Evolutionary conservation across 129 eudicot species (phyloP), one percentile per base, ranked within the genome.

Genomic region (Escallonia herrerae): DNA sequence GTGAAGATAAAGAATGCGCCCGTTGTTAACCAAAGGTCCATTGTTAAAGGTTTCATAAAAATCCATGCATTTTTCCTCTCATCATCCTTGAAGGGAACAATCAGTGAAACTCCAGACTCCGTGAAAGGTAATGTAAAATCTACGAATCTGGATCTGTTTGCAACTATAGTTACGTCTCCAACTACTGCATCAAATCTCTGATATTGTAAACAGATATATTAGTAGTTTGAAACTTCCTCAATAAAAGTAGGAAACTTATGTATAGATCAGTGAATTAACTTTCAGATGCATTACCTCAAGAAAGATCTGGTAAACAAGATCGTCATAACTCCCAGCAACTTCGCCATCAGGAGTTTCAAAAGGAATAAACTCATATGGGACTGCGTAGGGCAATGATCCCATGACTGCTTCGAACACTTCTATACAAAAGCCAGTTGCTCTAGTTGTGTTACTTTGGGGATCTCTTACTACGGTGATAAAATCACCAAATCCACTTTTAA

Each of bases 91-190:
- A 72, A 45, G 5, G 84, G 80, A 2, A 72, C 82, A 5, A 83
- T 61, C 84, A 83, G 60, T 8, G 72, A 6, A 7, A 83, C 78
- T 11, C 82, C 82, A 47, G 84, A 79, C 48, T 83, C 82, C 11
- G 71, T 79, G 58, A 41, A 83, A 1, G 88, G 88, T 56, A 79
- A 53, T n/a, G 82, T 69, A 63, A 79, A 83, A 54, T 83, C 84
- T 4, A 72, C 82, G 53, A 52, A 76, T 22, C 33, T 15, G 1
- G 88, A 79, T 52, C 88, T 83, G 57, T 83, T 79, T 13, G 84
- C 69, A 6, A 72, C 50, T 3, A 83, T 79, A 6, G 88, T 79
- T 5, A 69, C 65, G 58, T 83, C 88, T 42, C 88, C 88, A 7
- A 67, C 84, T 7, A 65, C 82, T 5, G 71, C 84, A 64, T 78